phyloP scores from a whole-genome alignment of 176 grass and related monocot species.

The Chloris gayana region DNA sequence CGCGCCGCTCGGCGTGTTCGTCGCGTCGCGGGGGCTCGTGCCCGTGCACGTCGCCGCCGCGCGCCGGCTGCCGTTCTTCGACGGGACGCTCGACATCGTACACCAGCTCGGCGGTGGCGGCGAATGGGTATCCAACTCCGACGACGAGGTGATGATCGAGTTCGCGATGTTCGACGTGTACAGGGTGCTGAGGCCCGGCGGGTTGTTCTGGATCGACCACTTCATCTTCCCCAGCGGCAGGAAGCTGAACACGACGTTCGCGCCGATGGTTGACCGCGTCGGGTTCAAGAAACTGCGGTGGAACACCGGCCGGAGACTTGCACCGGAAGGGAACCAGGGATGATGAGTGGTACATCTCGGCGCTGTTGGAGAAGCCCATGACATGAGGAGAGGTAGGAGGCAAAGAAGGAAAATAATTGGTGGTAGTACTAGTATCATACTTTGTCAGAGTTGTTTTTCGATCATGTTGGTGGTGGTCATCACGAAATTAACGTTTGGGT shows the following conservation, averaged over 20 bases:
- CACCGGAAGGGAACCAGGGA: slow-evolving; percentile 34
- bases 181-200: slow-evolving; percentile 64
- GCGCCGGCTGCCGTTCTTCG: slow-evolving; percentile 67
- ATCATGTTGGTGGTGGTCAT: not conserved
- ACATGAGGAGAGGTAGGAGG: not conserved
- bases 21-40: slow-evolving; percentile 55
- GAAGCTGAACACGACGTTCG: slow-evolving; percentile 47
- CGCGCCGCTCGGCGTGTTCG: slow-evolving; percentile 62
- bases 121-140: slow-evolving; percentile 44
- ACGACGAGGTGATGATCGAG: slow-evolving; percentile 43
- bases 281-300: slow-evolving; percentile 50
- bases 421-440: not conserved
- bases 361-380: slow-evolving; percentile 50
- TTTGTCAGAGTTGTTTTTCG: not conserved
- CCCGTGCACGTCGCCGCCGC: slow-evolving; percentile 54
- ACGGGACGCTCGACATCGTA: slow-evolving; percentile 65
- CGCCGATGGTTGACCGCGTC: slow-evolving; percentile 38
- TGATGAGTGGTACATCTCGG: slow-evolving; percentile 56
- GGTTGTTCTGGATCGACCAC: slow-evolving; percentile 63
- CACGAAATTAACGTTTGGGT: not conserved
- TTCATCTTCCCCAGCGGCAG: slow-evolving; percentile 47
- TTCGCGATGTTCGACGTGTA: slow-evolving; percentile 62
- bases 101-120: slow-evolving; percentile 59
- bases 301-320: slow-evolving; percentile 45
- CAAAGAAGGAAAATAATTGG: not conserved